Evolutionary conservation across 2,329 filamentous ascomycete genomes (phyloP).

Genomic region (Talaromyces atroroseus): DNA sequence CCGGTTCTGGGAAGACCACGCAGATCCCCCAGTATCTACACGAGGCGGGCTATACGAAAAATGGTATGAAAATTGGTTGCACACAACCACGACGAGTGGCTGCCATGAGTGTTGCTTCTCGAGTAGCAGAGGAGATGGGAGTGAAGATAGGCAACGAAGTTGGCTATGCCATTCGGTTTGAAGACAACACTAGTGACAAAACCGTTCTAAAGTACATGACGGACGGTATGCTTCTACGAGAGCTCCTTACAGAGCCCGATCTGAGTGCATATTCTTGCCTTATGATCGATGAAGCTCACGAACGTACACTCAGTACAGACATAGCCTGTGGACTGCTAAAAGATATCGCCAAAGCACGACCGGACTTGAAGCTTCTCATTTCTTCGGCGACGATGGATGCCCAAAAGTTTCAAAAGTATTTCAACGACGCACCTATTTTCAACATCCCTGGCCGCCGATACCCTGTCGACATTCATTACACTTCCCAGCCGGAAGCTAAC

Average conservation of each 20-base stretch:
- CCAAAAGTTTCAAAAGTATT: slow-evolving; percentile 84
- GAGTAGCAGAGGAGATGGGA: slow-evolving; percentile 90
- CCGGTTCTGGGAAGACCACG: slow-evolving; percentile 91
- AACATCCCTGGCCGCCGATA: slow-evolving; percentile 87
- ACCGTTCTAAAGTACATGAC: slow-evolving; percentile 95
- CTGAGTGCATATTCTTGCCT: slow-evolving; percentile 76
- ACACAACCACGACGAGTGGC: slow-evolving; percentile 94
- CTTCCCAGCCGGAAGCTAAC: slow-evolving; percentile 84
- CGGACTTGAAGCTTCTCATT: slow-evolving; percentile 84
- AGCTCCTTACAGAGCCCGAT: slow-evolving; percentile 84
- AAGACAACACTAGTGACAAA: slow-evolving; percentile 85
- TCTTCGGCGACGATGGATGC: slow-evolving; percentile 94
- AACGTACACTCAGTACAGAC: slow-evolving; percentile 85
- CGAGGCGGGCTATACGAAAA: slow-evolving; percentile 82
- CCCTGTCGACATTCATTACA: slow-evolving; percentile 88
- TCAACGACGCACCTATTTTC: slow-evolving; percentile 88
- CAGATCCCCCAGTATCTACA: slow-evolving; percentile 91
- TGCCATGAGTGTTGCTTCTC: slow-evolving; percentile 94
- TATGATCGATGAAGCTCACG: slow-evolving; percentile 98
- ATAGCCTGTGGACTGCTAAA: slow-evolving; percentile 84
- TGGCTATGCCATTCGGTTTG: slow-evolving; percentile 91
- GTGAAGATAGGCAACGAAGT: slow-evolving; percentile 87
- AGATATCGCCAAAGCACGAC: slow-evolving; percentile 74
- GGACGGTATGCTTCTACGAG: slow-evolving; percentile 86
- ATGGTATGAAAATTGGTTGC: slow-evolving; percentile 78